Conservation (phyloP, 257 asterid genomes). For the Fraxinus cuspidata region DNA sequence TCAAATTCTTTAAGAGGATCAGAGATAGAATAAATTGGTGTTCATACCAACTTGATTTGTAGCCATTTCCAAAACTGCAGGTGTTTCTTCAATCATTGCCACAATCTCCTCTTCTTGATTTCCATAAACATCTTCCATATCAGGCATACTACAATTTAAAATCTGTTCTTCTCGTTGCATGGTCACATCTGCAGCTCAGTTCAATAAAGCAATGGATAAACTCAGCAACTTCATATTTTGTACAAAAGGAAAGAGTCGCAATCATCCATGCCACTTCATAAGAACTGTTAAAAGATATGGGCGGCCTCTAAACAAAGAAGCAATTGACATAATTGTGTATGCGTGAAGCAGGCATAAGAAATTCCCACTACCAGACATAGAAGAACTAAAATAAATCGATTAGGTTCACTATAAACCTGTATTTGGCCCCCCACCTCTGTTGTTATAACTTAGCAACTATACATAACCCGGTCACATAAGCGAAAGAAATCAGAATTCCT, state of each 20-base stretch:
- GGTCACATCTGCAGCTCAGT: conserved; percentile 40
- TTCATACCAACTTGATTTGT: conserved; percentile 38
- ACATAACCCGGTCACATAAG: background rate
- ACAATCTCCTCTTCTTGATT: conserved; percentile 65
- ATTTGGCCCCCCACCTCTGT: background rate
- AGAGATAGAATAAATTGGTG: conserved; percentile 4
- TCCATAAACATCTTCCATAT: conserved; percentile 61
- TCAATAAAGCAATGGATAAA: conserved; percentile 21
- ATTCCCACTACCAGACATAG: conserved; percentile 5
- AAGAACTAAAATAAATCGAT: background rate
- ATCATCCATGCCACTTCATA: conserved; percentile 2
- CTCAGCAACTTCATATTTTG: conserved; percentile 12
- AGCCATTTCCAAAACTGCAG: conserved; percentile 35
- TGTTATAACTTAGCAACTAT: background rate
- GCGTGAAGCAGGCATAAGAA: conserved; percentile 15
- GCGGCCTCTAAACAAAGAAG: background rate
- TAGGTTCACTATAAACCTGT: background rate
- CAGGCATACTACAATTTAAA: conserved; percentile 48
- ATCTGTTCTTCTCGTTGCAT: conserved; percentile 62
- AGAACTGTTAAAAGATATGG: conserved; percentile 12
- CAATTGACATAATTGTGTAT: background rate
- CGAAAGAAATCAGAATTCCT: background rate
- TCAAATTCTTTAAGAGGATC: background rate
- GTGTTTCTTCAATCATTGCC: conserved; percentile 66
- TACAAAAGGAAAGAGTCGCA: conserved; percentile 3